Conservation (phyloP, 2,329 filamentous ascomycete species). For the Cladosporium phlei region DNA sequence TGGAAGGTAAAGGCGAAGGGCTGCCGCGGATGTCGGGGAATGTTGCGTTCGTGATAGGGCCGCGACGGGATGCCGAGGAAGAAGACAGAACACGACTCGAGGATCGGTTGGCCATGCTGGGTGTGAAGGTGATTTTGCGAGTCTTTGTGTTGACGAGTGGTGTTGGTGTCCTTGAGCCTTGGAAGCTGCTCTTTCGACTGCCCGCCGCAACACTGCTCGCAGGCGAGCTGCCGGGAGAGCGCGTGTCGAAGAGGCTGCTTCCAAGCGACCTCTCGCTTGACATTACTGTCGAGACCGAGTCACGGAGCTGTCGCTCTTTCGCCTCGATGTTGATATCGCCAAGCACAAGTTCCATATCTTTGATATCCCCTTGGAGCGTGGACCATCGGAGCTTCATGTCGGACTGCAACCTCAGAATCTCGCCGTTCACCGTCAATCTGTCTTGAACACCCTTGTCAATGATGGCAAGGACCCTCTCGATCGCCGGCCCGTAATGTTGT, state of each 20-base stretch:
- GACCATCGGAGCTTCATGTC: slow-evolving; percentile 84
- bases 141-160: slow-evolving; percentile 25
- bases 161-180: slow-evolving; percentile 41
- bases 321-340: slow-evolving; percentile 60
- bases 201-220: slow-evolving; percentile 59
- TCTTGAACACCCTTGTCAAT: slow-evolving; percentile 95
- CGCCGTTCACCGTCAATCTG: slow-evolving; percentile 91
- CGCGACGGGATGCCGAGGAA: slow-evolving; percentile 7
- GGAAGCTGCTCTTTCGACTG: slow-evolving; percentile 48
- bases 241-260: slow-evolving; percentile 61
- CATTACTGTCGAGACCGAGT: slow-evolving; percentile 88
- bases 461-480: slow-evolving; percentile 83
- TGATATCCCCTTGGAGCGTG: slow-evolving; percentile 69
- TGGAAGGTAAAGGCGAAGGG: slow-evolving; percentile 21
- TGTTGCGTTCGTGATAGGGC: slow-evolving; percentile 3
- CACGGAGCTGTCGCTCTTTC: slow-evolving; percentile 71
- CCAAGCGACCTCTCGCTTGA: slow-evolving; percentile 72
- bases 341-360: slow-evolving; percentile 67
- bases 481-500: slow-evolving; percentile 86
- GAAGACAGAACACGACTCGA: slow-evolving; percentile 2
- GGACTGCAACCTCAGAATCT: slow-evolving; percentile 78
- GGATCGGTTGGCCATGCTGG: not conserved
- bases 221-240: slow-evolving; percentile 59
- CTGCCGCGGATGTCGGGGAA: slow-evolving; percentile 7
- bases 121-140: slow-evolving; percentile 11